Evolutionary conservation across 257 asterid genomes (phyloP), one percentile per base, ranked within the genome.

Genomic region (Jasminum sambac): DNA sequence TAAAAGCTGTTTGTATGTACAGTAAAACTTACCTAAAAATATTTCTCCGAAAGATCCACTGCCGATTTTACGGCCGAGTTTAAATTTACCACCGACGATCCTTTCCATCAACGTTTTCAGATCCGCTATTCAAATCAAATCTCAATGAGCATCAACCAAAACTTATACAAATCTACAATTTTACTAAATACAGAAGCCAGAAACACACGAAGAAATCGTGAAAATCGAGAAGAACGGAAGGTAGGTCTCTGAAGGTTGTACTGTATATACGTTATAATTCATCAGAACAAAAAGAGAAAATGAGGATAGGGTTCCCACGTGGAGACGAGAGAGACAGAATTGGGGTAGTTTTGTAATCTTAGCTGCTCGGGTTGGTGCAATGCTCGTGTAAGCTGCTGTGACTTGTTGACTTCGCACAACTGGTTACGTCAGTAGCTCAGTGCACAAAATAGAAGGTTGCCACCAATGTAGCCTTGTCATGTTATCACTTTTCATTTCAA

Each of bases 21-120:
- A 65, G 11, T 36, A 11, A 43, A 80, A 16, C 90, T 76, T 76
- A 88, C 98, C 98, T 12, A 92, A 86, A 74, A 80, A 92, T 73
- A 92, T 92, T 82, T 92, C 96, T 40, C 98, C 98, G 64, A 92
- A 92, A 46, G 98, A 92, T 81, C 98, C 98, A 77, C 98, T 90
- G 6, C 98, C 98, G 89, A 92, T 89, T 84, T 92, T 92, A 50
- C 98, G 95, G 67, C 98, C 98, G 39, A 92, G 96, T 87, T 92
- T 92, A 84, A 79, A 92, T 87, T 88, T 92, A 63, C 96, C 92
- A 63, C 92, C 96, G 70, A 90, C 85, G 60, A 92, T 81, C 83
- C 96, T 80, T 73, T 92, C 98, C 98, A 92, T 55, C 36, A 55
- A 5, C 14, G 62, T 17, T 23, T 55, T 89, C 80, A 78, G 76